Evolutionary conservation across 75 land plant genomes (phyloP), one percentile per base, ranked within the genome.

Genomic region (Azolla pinnata): DNA sequence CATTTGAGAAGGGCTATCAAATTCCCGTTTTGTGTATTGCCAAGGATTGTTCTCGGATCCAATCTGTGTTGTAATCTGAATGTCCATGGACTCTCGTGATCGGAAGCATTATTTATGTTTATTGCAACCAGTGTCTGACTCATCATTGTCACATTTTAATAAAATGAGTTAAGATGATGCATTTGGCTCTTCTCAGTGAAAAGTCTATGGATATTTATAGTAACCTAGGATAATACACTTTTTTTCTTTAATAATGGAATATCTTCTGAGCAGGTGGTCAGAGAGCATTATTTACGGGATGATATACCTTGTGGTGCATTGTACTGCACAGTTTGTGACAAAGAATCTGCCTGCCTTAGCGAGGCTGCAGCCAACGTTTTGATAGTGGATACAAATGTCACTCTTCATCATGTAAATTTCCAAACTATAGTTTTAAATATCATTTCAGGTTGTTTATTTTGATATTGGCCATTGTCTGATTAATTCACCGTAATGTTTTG

Each of bases 381-480:
- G 32, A 66, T 91, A 26, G 71, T 91, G 31, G 97, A 91, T 62
- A 91, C 97, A 31, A 91, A 91, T 72, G 95, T 91, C 34, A 86
- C 81, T 4, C 88, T 91, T 12, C 59, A 84, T 61, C 97, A 90
- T 85, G 96, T 90, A 30, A 28, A 8, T 30, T 19, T 30, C 9
- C 10, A 5, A 8, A 29, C 5, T 28, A 10, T 30, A 28, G 53
- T n/a, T 23, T 50, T 50, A 18, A n/a, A 18, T 9, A 23, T n/a
- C n/a, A n/a, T n/a, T n/a, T n/a, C n/a, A n/a, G n/a, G n/a, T n/a
- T n/a, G n/a, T n/a, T n/a, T n/a, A n/a, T n/a, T n/a, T n/a, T n/a
- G n/a, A n/a, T n/a, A n/a, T n/a, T n/a, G n/a, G n/a, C n/a, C n/a
- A n/a, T n/a, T 49, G n/a, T 18, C 52, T 10, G 5, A 18, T 49